Conservation (phyloP, 1,284 basidiomycete genomes). For the Salmacisia buchloeana region DNA sequence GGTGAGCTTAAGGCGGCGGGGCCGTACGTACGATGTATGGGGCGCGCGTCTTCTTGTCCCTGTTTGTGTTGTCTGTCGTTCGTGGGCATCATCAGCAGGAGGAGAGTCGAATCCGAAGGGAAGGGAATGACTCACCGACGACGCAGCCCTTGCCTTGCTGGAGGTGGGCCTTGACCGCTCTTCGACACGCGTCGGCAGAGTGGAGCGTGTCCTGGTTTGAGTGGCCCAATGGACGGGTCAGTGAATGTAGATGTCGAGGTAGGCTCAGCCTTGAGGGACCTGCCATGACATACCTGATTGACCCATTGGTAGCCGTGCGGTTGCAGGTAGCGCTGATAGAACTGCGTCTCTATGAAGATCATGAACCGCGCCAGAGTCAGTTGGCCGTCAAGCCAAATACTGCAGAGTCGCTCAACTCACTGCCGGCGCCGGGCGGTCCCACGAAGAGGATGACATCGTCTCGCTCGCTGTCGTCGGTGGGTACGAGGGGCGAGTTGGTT, state of each 20-base stretch:
- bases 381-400: too few relatives aligned
- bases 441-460: constrained; percentile 72
- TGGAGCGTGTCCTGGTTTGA: constrained; percentile 56
- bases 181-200: constrained; percentile 68
- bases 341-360: constrained; percentile 60
- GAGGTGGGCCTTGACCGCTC: constrained; percentile 61
- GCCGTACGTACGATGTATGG: constrained; percentile 24
- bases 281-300: constrained; percentile 18
- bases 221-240: neutral
- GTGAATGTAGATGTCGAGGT: neutral
- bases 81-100: neutral
- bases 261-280: neutral
- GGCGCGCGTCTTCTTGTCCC: constrained; percentile 20
- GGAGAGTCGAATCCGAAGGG: neutral
- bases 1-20: too few relatives aligned
- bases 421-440: constrained; percentile 80
- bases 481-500: neutral
- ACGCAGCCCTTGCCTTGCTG: constrained; percentile 48
- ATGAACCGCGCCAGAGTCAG: too few relatives aligned
- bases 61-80: constrained; percentile 33
- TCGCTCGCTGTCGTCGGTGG: constrained; percentile 4
- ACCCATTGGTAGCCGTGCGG: constrained; percentile 60
- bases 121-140: constrained; percentile 12
- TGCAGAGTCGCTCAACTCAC: neutral
- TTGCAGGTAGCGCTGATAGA: constrained; percentile 68